Base-by-base conservation (phyloP, 73 alveolate species). In the Durusdinium trenchii region DNA sequence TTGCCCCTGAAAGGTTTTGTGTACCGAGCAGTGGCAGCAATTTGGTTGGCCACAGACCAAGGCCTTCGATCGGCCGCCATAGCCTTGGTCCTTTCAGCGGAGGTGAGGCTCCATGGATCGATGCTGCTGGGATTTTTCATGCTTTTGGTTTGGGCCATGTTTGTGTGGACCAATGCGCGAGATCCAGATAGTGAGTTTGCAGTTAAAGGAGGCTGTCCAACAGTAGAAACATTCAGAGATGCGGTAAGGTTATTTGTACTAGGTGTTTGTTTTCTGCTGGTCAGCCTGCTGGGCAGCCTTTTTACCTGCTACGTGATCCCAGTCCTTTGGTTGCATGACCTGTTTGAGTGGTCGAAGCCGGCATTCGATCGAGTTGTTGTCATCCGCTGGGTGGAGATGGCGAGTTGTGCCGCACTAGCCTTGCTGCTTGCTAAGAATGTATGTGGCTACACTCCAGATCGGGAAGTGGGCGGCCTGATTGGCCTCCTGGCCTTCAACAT, bases 11-110 rank as follows among this genome's bases (percentile, higher is more conserved):
- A n/a, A n/a, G 35, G 30, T 3, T 35, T 35, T n/a, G 7, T 75
- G 38, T 75, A 75, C 86, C 54, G 52, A 26, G 48, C 42, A n/a
- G 57, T 40, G 52, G 52, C 86, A 14, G 16, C 16, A 47, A 6
- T 75, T 51, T 75, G 86, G 86, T 40, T 75, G 86, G 51, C 86
- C 51, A 75, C 54, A 9, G 86, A 75, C 86, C 86, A 75, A 40
- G 86, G 28, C 86, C n/a, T 75, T 9, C 0, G 86, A 14, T n/a
- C 86, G 10, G 86, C 86, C 18, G 86, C 38, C 52, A 12, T 75
- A 7, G 86, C 86, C 30, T 14, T 75, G 86, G 86, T 75, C 36
- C 54, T 75, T 7, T 75, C 86, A 18, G 23, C 50, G 38, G 86
- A 40, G 54, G 50, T 35, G 28, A 26, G 86, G n/a, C 86, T 35